These are phyloP conservation scores for Alectoria sarmentosa DNA, from an alignment of 495 filamentous ascomycete genomes.

Conservation along the genomic window DNA sequence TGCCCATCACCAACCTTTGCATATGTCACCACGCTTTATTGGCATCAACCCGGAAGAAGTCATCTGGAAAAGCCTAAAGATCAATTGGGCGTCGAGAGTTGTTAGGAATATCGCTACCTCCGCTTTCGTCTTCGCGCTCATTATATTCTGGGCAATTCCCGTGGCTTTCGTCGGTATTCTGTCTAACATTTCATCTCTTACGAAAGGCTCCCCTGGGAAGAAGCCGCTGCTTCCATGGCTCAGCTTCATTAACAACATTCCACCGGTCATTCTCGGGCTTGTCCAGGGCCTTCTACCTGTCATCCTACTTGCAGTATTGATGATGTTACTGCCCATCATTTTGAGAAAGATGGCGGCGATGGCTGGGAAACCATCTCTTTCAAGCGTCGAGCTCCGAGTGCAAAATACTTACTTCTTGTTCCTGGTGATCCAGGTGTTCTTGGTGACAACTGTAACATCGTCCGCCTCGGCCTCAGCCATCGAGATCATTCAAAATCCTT, in stretches of 20 bases:
- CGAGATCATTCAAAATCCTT: conserved; percentile 59
- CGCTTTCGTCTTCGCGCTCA: conserved; percentile 65
- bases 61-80: conserved; percentile 80
- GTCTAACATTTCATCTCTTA: conserved; percentile 71
- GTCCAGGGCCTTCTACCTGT: conserved; percentile 79
- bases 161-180: conserved; percentile 79
- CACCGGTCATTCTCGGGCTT: conserved; percentile 63
- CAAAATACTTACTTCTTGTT: conserved; percentile 94
- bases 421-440: conserved; percentile 92
- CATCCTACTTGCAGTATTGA: conserved; percentile 73
- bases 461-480: conserved; percentile 49
- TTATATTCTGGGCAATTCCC: conserved; percentile 96
- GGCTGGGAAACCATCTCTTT: conserved; percentile 68
- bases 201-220: not conserved
- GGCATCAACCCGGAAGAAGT: conserved; percentile 80
- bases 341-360: conserved; percentile 74
- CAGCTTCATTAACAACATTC: conserved; percentile 66
- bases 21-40: conserved; percentile 88
- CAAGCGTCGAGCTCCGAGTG: conserved; percentile 74
- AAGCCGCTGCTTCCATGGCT: conserved; percentile 45
- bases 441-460: conserved; percentile 75
- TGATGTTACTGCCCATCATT: conserved; percentile 83
- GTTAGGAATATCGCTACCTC: conserved; percentile 63
- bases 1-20: conserved; percentile 80
- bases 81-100: conserved; percentile 82